These are phyloP conservation scores for Capsicum chinense DNA, from an alignment of 257 asterid genomes.

Conservation along the genomic window DNA sequence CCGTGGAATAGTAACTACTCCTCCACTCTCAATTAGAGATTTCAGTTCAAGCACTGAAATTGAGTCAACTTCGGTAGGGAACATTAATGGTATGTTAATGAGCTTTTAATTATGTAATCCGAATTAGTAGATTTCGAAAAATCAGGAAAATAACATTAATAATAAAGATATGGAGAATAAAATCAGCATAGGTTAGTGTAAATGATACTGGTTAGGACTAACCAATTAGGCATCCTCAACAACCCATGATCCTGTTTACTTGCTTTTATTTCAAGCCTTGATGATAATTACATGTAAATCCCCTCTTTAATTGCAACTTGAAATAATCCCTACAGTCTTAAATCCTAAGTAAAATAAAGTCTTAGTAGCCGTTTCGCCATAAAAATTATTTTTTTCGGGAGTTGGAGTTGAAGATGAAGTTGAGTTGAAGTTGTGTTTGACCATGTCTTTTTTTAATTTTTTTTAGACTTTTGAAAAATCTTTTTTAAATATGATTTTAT, in stretches of 20 bases:
- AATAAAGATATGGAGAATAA: background rate
- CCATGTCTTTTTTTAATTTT: no score
- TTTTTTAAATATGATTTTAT: no score
- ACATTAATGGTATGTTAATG: background rate
- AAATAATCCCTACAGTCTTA: background rate
- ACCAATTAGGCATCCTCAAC: constrained; percentile 23
- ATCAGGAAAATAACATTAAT: background rate
- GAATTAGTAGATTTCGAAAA: background rate
- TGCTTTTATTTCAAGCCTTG: constrained; percentile 10
- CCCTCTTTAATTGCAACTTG: background rate
- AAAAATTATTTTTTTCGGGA: no score
- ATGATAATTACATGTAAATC: background rate
- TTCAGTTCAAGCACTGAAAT: background rate
- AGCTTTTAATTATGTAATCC: background rate
- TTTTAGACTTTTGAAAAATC: no score
- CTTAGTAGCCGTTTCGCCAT: no score
- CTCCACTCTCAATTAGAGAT: background rate
- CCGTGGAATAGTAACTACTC: background rate
- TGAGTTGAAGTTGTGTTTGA: no score
- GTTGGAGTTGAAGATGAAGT: no score
- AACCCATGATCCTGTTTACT: background rate
- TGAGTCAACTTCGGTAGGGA: background rate
- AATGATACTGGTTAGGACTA: constrained; percentile 17
- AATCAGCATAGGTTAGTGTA: background rate
- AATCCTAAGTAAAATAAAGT: background rate